Evolutionary conservation across 2,329 filamentous ascomycete genomes (phyloP), one percentile per base, ranked within the genome.

Genomic region (Trichoderma sp.): DNA sequence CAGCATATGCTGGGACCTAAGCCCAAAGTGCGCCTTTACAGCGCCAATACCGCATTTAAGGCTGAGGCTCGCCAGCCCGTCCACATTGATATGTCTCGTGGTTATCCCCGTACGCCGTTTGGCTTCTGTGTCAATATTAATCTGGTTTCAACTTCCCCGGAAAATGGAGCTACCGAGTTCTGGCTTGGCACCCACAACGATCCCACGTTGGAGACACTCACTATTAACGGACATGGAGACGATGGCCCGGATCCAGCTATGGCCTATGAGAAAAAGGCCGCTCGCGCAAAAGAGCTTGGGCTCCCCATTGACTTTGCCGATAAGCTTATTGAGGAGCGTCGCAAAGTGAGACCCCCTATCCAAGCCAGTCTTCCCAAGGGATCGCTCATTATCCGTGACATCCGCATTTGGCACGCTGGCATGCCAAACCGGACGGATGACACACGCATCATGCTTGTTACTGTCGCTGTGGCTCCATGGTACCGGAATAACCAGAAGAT

Each of bases 51-150:
- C 9, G 58, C 58, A 23, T 62, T 62, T 5, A 62, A 62, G 39
- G 58, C 58, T 12, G 58, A 62, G 20, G 58, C 58, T 3, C 58
- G 58, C 34, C 58, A 62, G 58, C 58, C 58, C 23, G 58, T 62
- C 13, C 58, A 62, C 26, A 62, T 62, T 20, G 58, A 62, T 20
- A 62, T 62, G 58, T 36, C 58, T 62, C 58, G 20, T 8, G 58
- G 58, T 20, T 62, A 26, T 62, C 58, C 58, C 20, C 58, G 32
- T 34, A 62, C 20, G n/a, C 58, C 58, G 11, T 62, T 62, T 62
- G 58, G 58, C 58, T 62, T 62, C 39, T 62, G 58, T 39, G 34
- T 62, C 58, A 62, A 62, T 15, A 62, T 62, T 20, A 62, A 62
- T 17, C 32, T 62, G 4, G 58, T 62, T 26, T 62, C 58, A 39